Conservation (phyloP, 257 asterid species). For the Nicotiana sylvestris region DNA sequence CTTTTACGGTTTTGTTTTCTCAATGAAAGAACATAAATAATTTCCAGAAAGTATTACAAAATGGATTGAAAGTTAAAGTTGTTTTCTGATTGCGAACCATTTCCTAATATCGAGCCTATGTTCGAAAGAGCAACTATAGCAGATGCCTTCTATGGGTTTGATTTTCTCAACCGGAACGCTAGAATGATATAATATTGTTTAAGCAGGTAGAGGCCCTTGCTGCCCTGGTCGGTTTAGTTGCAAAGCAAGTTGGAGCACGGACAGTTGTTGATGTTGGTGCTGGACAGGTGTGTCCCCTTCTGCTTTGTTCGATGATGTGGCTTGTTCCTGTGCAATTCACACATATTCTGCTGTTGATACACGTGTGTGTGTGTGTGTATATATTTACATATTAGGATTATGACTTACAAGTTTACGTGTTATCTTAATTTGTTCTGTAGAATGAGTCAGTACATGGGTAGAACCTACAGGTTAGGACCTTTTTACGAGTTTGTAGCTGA, state of each 20-base stretch:
- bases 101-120: not conserved
- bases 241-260: constrained; percentile 50
- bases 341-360: not conserved
- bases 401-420: not conserved
- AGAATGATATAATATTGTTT: constrained; percentile 12
- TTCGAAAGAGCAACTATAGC: not conserved
- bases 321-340: not conserved
- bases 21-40: not conserved
- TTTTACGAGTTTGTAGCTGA: not conserved
- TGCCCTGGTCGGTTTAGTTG: constrained; percentile 53
- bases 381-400: not conserved
- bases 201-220: constrained; percentile 75
- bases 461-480: not conserved
- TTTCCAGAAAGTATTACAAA: not conserved
- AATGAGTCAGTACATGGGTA: not conserved
- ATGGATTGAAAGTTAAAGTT: not conserved
- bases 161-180: not conserved
- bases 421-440: not conserved
- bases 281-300: constrained; percentile 65
- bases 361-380: not conserved
- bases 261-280: constrained; percentile 82
- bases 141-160: not conserved
- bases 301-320: not conserved
- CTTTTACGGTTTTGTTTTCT: too few relatives aligned
- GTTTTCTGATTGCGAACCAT: not conserved